Base-by-base conservation (phyloP, 768 basidiomycete species). In the Mrakia blollopis region DNA sequence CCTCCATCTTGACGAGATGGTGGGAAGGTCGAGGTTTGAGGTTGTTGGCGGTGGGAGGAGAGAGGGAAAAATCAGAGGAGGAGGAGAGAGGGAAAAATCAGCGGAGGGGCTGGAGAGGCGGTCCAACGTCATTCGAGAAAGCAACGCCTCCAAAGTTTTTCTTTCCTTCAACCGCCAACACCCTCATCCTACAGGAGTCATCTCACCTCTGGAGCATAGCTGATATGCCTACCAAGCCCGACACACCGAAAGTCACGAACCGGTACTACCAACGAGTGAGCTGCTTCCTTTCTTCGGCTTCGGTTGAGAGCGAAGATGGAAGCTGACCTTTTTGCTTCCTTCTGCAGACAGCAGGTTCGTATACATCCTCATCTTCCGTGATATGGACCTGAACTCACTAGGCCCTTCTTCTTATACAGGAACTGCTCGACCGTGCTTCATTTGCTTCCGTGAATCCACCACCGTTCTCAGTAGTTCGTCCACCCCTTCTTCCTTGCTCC, bases 361-460 rank as follows among this genome's bases (percentile, higher is more conserved):
- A 21, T 18, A 23, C 65, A 11, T 10, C 16, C 23, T 41, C 21
- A 39, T 16, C 25, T 39, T 21, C 25, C 2, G 16, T 11, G 23
- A 60, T 13, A 7, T 30, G 28, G 7, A 8, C 6, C 1, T 63
- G 62, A 37, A 25, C 65, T 68, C 37, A 68, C 8, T 14, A 44
- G n/a, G n/a, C 11, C 65, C 37, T 37, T 6, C 72, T 50, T 54
- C 1, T 18, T 14, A 10, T 16, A 4, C 39, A 74, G 77, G 77
- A 30, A 78, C 77, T n/a, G 57, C 73, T 32, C 73, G 73, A 37
- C 67, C 77, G 6, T 78, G 77, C 73, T 78, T 52, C 50, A 69
- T 78, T 28, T 78, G 77, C 77, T 78, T 54, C 25, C 60, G 68
- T 52, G 77, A 78, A 39, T 74, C 72, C 3, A 78, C 57, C 14